phyloP scores from a whole-genome alignment of 2,329 filamentous ascomycete genomes.

The Monilinia vaccinii-corymbosi region DNA sequence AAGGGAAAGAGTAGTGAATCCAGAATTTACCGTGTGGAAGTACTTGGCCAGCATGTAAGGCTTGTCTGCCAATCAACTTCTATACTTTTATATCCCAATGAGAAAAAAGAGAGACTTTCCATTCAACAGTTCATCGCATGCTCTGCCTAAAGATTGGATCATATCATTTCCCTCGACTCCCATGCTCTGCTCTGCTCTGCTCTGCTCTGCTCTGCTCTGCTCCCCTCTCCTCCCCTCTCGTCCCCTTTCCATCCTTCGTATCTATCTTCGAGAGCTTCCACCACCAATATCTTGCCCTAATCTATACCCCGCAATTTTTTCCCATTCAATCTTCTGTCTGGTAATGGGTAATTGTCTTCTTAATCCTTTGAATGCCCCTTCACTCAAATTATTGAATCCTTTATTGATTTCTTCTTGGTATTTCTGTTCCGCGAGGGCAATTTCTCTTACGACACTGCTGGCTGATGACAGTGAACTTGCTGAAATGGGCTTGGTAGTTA shows the following conservation, averaged over 20 bases:
- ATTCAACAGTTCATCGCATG: background rate
- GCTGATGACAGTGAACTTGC: slow-evolving; percentile 52
- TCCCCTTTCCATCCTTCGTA: background rate
- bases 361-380: slow-evolving; percentile 90
- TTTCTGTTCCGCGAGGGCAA: slow-evolving; percentile 73
- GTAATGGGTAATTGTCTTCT: slow-evolving; percentile 91
- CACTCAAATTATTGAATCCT: slow-evolving; percentile 79
- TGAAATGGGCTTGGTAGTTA: slow-evolving; percentile 72
- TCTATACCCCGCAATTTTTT: slow-evolving; percentile 90
- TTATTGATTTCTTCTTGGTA: slow-evolving; percentile 95
- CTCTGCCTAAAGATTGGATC: background rate
- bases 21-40: too few species aligned
- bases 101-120: background rate
- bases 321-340: slow-evolving; percentile 98
- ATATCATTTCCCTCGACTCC: background rate
- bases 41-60: too few species aligned
- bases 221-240: background rate
- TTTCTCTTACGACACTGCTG: slow-evolving; percentile 56
- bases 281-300: slow-evolving; percentile 73
- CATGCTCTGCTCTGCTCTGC: background rate
- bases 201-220: background rate
- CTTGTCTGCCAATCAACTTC: background rate
- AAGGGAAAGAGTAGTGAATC: too few species aligned
- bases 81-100: background rate
- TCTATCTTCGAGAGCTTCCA: slow-evolving; percentile 47